Percentiles rank a stretch among this genome's conserved stretches.
Evolutionary conservation across 2,329 filamentous ascomycete species (phyloP).

Genomic region (Cladophialophora immunda): DNA sequence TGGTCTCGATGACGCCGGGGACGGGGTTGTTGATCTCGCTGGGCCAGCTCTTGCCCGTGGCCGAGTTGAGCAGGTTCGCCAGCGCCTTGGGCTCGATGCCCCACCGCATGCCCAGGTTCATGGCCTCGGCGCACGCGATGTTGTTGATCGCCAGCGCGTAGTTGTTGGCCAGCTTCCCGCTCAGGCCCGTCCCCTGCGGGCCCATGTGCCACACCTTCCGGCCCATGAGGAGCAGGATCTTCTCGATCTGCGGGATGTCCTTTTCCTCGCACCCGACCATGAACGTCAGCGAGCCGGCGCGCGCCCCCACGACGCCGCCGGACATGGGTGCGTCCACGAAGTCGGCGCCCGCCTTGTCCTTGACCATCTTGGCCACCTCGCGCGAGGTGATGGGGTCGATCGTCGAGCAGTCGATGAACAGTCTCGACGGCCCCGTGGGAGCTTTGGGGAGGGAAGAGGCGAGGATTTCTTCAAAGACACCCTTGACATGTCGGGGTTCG

Average conservation of each 20-base stretch:
- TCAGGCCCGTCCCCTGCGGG: slow-evolving; percentile 81
- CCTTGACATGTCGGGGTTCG: slow-evolving; percentile 85
- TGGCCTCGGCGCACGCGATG: slow-evolving; percentile 73
- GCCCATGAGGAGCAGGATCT: slow-evolving; percentile 82
- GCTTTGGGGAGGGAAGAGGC: slow-evolving; percentile 63
- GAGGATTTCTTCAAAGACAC: slow-evolving; percentile 81
- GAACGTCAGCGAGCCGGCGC: slow-evolving; percentile 88
- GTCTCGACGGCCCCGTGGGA: slow-evolving; percentile 64
- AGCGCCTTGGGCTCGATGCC: slow-evolving; percentile 72
- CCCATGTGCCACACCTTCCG: slow-evolving; percentile 87
- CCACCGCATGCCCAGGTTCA: slow-evolving; percentile 71
- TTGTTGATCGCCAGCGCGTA: slow-evolving; percentile 96
- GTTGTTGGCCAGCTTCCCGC: slow-evolving; percentile 96
- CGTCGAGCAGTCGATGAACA: slow-evolving; percentile 96
- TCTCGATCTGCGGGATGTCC: slow-evolving; percentile 70
- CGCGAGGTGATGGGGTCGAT: slow-evolving; percentile 90
- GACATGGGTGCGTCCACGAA: slow-evolving; percentile 98
- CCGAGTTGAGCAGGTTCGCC: slow-evolving; percentile 87
- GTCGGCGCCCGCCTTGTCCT: slow-evolving; percentile 58
- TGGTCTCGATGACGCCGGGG: slow-evolving; percentile 77
- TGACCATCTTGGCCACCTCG: slow-evolving; percentile 76
- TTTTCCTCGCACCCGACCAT: slow-evolving; percentile 80
- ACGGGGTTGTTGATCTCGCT: slow-evolving; percentile 97
- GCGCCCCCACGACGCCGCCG: slow-evolving; percentile 90
- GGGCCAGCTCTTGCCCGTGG: slow-evolving; percentile 95